Percentiles rank a stretch among this genome's conserved stretches.
These are phyloP conservation scores for Parietaria judaica DNA, from an alignment of 306 rosid species.

Conservation along the genomic window DNA sequence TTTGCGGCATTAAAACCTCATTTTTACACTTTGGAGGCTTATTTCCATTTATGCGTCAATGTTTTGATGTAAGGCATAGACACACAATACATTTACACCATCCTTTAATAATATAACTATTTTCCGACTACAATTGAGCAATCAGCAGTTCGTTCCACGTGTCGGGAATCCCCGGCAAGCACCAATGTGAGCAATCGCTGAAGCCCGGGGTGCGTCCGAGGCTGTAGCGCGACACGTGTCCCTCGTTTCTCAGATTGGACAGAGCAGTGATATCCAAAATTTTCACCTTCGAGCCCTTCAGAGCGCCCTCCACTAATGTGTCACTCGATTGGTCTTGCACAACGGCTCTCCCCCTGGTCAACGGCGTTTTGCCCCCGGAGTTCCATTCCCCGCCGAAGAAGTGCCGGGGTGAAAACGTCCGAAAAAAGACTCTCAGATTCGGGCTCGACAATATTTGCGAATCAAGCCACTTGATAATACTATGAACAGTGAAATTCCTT, in stretches of 20 bases:
- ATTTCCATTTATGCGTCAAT: too few species aligned
- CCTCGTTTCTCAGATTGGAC: slow-evolving; percentile 85
- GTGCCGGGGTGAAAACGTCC: slow-evolving; percentile 85
- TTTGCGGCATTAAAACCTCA: too few species aligned
- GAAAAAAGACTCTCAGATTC: slow-evolving; percentile 65
- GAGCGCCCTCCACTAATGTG: slow-evolving; percentile 43
- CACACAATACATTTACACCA: too few species aligned
- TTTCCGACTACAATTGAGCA: slow-evolving; percentile 49
- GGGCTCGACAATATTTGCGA: slow-evolving; percentile 54
- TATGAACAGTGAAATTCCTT: slow-evolving; percentile 64
- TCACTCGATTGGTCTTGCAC: slow-evolving; percentile 57
- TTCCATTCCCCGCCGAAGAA: slow-evolving; percentile 89
- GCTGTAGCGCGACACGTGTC: slow-evolving; percentile 71
- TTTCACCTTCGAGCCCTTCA: slow-evolving; percentile 72
- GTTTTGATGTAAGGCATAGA: too few species aligned
- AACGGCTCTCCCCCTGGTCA: slow-evolving; percentile 58
- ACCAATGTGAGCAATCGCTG: slow-evolving; percentile 94
- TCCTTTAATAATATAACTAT: too few species aligned
- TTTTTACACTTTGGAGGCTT: too few species aligned
- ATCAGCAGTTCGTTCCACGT: slow-evolving; percentile 87
- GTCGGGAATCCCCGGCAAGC: slow-evolving; percentile 86
- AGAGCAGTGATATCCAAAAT: slow-evolving; percentile 73
- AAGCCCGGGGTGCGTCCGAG: slow-evolving; percentile 38
- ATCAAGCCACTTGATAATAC: slow-evolving; percentile 66
- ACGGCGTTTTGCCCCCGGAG: slow-evolving; percentile 68